Conservation (phyloP, 805 yeast genomes). For the Starmerella khaoyaiensis region DNA sequence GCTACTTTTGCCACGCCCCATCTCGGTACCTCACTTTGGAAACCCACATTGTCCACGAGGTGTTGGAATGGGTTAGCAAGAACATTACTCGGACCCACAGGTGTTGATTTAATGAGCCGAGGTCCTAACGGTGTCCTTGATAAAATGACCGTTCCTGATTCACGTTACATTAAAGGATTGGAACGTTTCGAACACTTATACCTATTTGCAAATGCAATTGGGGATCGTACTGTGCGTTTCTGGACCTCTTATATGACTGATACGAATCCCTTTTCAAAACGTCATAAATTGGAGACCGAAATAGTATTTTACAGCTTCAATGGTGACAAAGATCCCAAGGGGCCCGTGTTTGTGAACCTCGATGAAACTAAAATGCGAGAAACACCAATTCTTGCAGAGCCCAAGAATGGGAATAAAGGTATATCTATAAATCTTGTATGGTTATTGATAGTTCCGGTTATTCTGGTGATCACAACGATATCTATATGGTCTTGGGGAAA, state of each 20-base stretch:
- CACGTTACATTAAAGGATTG: conserved; percentile 42
- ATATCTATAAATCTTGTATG: neutral
- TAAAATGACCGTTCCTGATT: conserved; percentile 38
- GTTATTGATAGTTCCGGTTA: neutral
- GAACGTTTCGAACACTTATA: conserved; percentile 42
- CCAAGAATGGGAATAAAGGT: neutral
- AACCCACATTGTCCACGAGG: conserved; percentile 19
- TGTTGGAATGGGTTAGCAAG: conserved; percentile 45
- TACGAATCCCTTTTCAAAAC: conserved; percentile 46
- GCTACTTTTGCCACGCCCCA: conserved; percentile 70
- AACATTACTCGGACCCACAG: conserved; percentile 49
- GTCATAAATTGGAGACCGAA: neutral
- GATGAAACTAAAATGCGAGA: neutral
- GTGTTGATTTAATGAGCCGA: conserved; percentile 49
- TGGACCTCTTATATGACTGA: conserved; percentile 68
- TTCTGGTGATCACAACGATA: neutral
- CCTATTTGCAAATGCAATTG: conserved; percentile 57
- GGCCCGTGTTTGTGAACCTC: conserved; percentile 7
- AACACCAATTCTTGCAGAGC: neutral
- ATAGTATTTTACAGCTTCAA: conserved; percentile 6
- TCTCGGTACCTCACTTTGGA: conserved; percentile 27
- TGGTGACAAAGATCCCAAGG: conserved; percentile 1
- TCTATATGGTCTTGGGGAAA: neutral
- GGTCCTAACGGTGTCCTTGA: conserved; percentile 36
- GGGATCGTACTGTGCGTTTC: conserved; percentile 80